Base-by-base conservation (phyloP, 2,329 filamentous ascomycete species). In the Pseudocercospora pini-densiflorae region DNA sequence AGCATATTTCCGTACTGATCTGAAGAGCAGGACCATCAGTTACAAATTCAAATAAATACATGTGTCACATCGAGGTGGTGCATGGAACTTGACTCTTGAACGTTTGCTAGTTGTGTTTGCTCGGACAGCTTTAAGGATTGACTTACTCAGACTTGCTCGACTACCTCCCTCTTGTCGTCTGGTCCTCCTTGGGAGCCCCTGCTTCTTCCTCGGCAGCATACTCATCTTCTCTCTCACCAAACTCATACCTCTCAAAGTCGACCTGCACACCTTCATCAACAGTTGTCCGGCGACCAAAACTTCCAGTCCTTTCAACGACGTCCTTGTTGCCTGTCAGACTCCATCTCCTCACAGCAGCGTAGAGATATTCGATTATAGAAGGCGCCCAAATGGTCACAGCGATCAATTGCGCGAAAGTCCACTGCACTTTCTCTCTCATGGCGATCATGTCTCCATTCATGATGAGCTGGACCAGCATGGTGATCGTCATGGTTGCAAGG, bases 341-440 rank as follows among this genome's bases (percentile, higher is more conserved):
- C 51, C 51, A 54, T 53, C 49, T 53, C 59, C 61, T 40, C 27
- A 66, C 21, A 27, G 68, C 67, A 16, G 64, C 65, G 45, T 67
- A 67, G 8, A 68, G 5, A 43, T 65, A 67, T 58, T 69, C 64
- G 10, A 70, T 49, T n/a, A 70, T 63, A 19, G 33, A 54, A 12
- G 68, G 66, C 29, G 62, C 66, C 68, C 68, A 70, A 9, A 70
- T 68, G 5, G 66, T 70, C 23, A 70, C 66, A 2, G 61, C 61
- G 45, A 70, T 58, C 57, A 70, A 36, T 33, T 70, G 68, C 19
- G 59, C 63, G 57, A 70, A 66, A 4, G 63, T 68, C 66, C 68
- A 70, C 14, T 58, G 45, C 14, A 65, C 49, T 10, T 27, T 49
- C 10, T 62, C 53, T 27, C 53, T 23, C 53, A 63, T 57, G 6